These are phyloP conservation scores for Daldinia bambusicola DNA, from an alignment of 495 filamentous ascomycete species.

Conservation along the genomic window DNA sequence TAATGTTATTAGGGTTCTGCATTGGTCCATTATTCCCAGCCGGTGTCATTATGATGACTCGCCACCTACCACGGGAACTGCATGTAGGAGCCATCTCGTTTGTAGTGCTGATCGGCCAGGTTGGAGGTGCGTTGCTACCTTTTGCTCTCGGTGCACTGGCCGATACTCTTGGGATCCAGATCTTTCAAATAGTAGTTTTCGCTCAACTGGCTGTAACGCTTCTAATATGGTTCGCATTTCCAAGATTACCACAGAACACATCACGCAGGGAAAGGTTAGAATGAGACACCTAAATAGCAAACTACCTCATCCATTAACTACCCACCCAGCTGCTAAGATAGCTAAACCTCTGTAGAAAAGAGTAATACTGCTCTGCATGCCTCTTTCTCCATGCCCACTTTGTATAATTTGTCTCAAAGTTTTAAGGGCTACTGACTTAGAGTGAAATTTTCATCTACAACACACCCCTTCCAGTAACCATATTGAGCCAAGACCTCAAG, in stretches of 20 bases:
- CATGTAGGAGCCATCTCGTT: slow-evolving; percentile 79
- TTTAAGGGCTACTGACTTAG: not conserved
- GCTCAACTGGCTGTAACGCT: slow-evolving; percentile 63
- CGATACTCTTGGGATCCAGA: slow-evolving; percentile 72
- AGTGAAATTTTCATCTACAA: not conserved
- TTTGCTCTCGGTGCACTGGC: slow-evolving; percentile 79
- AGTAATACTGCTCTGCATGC: not conserved
- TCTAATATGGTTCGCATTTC: slow-evolving; percentile 54
- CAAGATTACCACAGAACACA: slow-evolving; percentile 25
- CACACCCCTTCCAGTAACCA: not conserved
- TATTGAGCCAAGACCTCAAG: not conserved
- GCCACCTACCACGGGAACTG: slow-evolving; percentile 70
- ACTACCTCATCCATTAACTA: not conserved
- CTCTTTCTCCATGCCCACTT: not conserved
- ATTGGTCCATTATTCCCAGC: slow-evolving; percentile 75
- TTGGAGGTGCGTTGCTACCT: slow-evolving; percentile 74
- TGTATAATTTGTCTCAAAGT: not conserved
- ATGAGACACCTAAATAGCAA: not conserved
- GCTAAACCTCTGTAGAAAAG: not conserved
- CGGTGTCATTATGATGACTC: slow-evolving; percentile 70
- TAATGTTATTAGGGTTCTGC: slow-evolving; percentile 71
- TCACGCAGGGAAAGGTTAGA: not conserved
- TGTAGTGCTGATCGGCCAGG: slow-evolving; percentile 72
- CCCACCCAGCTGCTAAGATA: not conserved
- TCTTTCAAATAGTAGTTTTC: slow-evolving; percentile 72